These are phyloP conservation scores for cucumber (Cucumis sativus) DNA, from an alignment of 306 rosid species.

Conservation along the genomic window Cucumber_9930_V3 NC_026655.2:6317501-6318000, in stretches of 20 bases:
- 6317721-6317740: background rate
- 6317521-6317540: background rate
- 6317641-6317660: conserved; percentile 90
- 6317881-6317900: background rate
- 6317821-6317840: background rate
- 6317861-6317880: background rate
- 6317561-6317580: background rate
- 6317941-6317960: background rate
- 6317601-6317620: conserved; percentile 77
- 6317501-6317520: background rate
- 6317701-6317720: conserved; percentile 45
- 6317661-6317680: conserved; percentile 90
- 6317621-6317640: conserved; percentile 77
- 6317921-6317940: background rate
- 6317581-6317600: conserved; percentile 14
- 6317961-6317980: background rate
- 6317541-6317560: background rate
- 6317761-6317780: background rate
- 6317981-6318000: background rate
- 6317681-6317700: conserved; percentile 92
- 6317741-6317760: background rate
- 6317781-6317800: background rate
- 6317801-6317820: background rate
- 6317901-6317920: background rate
- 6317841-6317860: background rate